These are phyloP conservation scores for Scheffersomyces illinoinensis DNA, from an alignment of 1,139 yeast species.

Conservation along the genomic window DNA sequence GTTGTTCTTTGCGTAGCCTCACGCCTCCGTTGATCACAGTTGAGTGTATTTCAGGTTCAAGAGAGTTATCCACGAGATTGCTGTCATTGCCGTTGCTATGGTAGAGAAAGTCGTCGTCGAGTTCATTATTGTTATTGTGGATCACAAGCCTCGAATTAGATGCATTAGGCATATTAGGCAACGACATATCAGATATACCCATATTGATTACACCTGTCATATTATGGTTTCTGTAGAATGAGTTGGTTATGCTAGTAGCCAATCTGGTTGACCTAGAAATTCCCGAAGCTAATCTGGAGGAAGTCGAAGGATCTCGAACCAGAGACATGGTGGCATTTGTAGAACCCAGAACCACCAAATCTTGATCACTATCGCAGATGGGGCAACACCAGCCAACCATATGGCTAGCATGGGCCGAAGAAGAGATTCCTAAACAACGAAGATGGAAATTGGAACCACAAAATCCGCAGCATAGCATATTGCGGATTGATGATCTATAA, in stretches of 20 bases:
- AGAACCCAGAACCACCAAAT: conserved; percentile 14
- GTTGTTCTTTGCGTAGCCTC: conserved; percentile 35
- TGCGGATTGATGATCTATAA: conserved; percentile 20
- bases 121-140: conserved; percentile 33
- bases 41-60: conserved; percentile 4
- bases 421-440: conserved; percentile 31
- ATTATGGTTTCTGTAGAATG: not conserved
- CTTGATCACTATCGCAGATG: conserved; percentile 42
- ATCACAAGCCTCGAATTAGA: conserved; percentile 20
- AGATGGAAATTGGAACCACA: conserved; percentile 40
- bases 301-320: conserved; percentile 1
- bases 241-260: not conserved
- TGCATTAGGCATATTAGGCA: not conserved
- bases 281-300: not conserved
- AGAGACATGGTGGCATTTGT: not conserved
- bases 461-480: conserved; percentile 29
- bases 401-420: conserved; percentile 7
- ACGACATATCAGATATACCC: not conserved
- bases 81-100: conserved; percentile 11
- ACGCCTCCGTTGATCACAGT: conserved; percentile 45
- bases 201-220: not conserved
- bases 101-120: conserved; percentile 38
- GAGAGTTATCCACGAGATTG: conserved; percentile 4
- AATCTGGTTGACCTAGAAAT: not conserved
- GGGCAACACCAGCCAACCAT: conserved; percentile 41